Evolutionary conservation across 345 rosid species (phyloP), one percentile per base, ranked within the genome.

Genomic region (Heritiera littoralis): DNA sequence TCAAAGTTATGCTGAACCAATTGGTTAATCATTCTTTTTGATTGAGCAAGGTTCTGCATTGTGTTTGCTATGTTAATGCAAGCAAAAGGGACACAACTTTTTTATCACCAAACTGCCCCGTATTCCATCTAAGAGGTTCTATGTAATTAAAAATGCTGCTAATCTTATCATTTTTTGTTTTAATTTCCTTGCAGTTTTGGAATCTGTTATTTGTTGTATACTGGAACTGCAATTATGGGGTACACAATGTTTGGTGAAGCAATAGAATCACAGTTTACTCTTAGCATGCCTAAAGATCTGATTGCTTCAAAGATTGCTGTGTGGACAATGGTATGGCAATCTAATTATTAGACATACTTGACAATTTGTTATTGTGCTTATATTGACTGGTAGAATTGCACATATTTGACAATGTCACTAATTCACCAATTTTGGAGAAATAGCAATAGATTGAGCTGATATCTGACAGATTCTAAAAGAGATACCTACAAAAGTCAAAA

Each of bases 281-380:
- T 95, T 18, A 95, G 93, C 90, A 78, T 95, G 94, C 98, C 98
- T 13, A 86, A 88, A 68, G 85, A 95, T 76, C 85, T 91, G 76
- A 89, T 92, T 56, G 98, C 94, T 77, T 87, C 99, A 17, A 95
- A 93, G 86, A 87, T 95, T 80, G 99, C 98, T 66, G 88, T 92
- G 76, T 96, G 98, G 97, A 92, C 98, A 45, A 93, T 97, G 75
- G 98, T 95, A 86, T 72, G 86, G 43, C 72, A 64, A 46, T 45
- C 38, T 3, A 52, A 52, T 11, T 20, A 20, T 2, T 38, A 23
- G 73, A 69, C 6, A 10, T 11, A 56, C 58, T 78, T 65, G 12
- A 20, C 9, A 9, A 11, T 30, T 28, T 18, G 20, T 55, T 76
- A 23, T 30, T 68, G 2, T 12, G 48, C 69, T 2, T 74, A 32